phyloP scores from a whole-genome alignment of 495 filamentous ascomycete species.

The Neurospora sp. region DNA sequence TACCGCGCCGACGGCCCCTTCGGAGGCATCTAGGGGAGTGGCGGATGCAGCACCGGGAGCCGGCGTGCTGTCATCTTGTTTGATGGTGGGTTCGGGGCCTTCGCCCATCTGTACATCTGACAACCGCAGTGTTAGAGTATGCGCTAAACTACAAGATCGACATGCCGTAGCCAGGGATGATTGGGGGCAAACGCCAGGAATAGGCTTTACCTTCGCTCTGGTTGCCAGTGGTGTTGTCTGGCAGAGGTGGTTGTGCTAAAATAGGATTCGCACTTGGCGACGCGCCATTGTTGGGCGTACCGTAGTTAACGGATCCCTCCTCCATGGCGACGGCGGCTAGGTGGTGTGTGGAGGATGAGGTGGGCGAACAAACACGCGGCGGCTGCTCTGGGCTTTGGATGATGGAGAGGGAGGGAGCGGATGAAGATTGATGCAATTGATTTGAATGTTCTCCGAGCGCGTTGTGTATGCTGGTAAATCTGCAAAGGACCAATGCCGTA shows the following conservation, averaged over 20 bases:
- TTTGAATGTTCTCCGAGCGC: neutral
- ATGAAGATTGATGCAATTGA: neutral
- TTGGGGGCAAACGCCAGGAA: neutral
- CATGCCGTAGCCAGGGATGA: neutral
- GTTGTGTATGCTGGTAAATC: neutral
- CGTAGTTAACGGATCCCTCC: slow-evolving; percentile 42
- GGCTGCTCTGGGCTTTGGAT: neutral
- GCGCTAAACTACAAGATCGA: neutral
- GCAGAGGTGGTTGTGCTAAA: slow-evolving; percentile 40
- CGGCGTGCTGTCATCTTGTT: slow-evolving; percentile 42
- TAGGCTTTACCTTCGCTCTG: slow-evolving; percentile 25
- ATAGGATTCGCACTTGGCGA: slow-evolving; percentile 41
- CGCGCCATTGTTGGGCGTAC: slow-evolving; percentile 40
- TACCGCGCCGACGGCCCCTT: slow-evolving; percentile 60
- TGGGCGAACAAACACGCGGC: neutral
- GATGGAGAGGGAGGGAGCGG: neutral
- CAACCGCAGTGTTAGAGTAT: neutral
- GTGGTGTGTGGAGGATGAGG: neutral
- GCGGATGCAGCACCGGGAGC: slow-evolving; percentile 54
- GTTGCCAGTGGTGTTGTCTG: slow-evolving; percentile 18
- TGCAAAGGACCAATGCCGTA: neutral
- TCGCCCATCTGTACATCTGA: slow-evolving; percentile 49
- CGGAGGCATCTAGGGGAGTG: slow-evolving; percentile 78
- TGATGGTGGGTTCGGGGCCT: slow-evolving; percentile 35
- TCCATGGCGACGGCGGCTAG: slow-evolving; percentile 37